Evolutionary conservation across 2,329 filamentous ascomycete genomes (phyloP).

Genomic region (Sclerotinia minor): DNA sequence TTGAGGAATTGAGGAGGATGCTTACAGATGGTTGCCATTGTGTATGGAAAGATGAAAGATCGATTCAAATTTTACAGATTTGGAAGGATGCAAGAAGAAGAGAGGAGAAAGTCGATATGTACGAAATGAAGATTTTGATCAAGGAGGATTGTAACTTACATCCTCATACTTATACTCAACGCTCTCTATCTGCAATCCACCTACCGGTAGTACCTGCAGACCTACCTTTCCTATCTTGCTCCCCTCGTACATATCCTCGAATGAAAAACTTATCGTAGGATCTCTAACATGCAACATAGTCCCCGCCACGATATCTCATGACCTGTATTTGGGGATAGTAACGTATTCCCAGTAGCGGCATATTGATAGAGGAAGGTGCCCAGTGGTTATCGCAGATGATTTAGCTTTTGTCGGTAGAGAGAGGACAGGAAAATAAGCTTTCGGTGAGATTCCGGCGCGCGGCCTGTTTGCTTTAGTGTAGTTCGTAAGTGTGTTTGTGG

Average conservation of each 20-base stretch:
- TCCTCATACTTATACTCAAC: background rate
- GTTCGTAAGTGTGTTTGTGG: background rate
- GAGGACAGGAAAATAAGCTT: slow-evolving; percentile 12
- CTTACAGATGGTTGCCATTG: slow-evolving; percentile 23
- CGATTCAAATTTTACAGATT: background rate
- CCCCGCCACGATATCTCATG: background rate
- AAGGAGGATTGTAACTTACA: background rate
- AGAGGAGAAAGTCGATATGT: background rate
- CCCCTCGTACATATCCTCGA: background rate
- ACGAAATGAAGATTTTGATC: background rate
- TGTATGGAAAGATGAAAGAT: background rate
- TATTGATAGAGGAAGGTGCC: background rate
- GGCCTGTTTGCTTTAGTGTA: background rate
- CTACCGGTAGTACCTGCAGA: background rate
- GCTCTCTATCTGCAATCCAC: background rate
- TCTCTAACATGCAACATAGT: background rate
- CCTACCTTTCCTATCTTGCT: background rate
- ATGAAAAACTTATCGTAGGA: background rate
- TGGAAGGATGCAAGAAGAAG: background rate
- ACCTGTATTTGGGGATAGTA: background rate
- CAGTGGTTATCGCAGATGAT: background rate
- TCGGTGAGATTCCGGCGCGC: slow-evolving; percentile 1
- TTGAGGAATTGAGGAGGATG: background rate
- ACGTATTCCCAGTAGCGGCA: background rate
- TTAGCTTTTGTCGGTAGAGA: too few species aligned